Evolutionary conservation across 2,329 filamentous ascomycete genomes (phyloP).

Genomic region (Sphaerulina musiva): DNA sequence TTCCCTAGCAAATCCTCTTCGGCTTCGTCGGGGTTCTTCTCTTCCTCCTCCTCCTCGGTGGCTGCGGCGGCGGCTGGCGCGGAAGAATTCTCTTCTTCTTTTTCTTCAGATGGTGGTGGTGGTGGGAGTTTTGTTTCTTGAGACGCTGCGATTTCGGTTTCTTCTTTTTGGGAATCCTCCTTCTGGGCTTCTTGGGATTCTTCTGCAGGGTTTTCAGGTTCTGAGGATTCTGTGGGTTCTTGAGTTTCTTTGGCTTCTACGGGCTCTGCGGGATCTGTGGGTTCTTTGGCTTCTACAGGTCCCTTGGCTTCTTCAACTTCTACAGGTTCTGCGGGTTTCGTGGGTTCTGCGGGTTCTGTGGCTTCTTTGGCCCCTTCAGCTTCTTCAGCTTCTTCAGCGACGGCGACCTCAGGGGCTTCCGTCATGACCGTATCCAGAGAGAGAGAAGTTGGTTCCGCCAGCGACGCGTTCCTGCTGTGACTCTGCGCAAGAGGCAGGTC

Average conservation of each 20-base stretch:
- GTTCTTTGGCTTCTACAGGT: no score
- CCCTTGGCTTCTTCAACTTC: neutral
- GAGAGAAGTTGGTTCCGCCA: conserved; percentile 14
- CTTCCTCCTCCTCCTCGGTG: no score
- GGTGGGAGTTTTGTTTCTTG: no score
- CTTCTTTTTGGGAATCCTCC: no score
- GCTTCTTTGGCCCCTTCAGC: neutral
- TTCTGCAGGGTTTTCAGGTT: neutral
- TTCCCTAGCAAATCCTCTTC: conserved; percentile 29
- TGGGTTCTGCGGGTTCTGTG: no score
- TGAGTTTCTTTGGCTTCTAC: conserved; percentile 3
- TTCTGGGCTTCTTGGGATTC: no score
- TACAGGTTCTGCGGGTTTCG: no score
- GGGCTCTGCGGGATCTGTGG: conserved; percentile 1
- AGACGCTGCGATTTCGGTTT: no score
- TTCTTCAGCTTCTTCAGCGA: conserved; percentile 2
- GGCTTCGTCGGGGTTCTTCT: conserved; percentile 23
- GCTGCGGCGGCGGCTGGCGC: no score
- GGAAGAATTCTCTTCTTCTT: no score
- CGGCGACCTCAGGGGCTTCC: neutral
- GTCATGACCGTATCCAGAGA: conserved; percentile 6
- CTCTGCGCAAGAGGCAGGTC: conserved; percentile 38
- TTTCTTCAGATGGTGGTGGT: no score
- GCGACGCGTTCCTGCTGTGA: conserved; percentile 37
- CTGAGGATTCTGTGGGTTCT: no score